These are phyloP conservation scores for Lichtheimia ornata DNA, from an alignment of 371 early-diverging fungal species.

Conservation along the genomic window DNA sequence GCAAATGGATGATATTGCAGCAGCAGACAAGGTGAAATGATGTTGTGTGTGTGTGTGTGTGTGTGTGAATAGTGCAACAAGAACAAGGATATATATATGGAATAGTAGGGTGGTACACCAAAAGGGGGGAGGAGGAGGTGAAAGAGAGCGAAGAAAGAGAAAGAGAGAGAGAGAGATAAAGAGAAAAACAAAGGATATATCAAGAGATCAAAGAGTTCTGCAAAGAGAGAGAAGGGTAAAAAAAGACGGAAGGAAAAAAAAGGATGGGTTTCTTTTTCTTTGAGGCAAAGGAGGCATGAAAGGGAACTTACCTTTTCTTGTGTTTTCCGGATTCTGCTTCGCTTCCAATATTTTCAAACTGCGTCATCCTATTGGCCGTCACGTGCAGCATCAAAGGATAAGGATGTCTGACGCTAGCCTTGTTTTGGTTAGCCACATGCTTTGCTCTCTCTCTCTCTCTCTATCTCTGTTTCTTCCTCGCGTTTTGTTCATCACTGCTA, in stretches of 20 bases:
- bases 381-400: conserved; percentile 4
- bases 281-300: conserved; percentile 5
- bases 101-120: conserved; percentile 2
- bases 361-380: conserved; percentile 7
- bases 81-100: neutral
- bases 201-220: neutral
- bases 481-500: no score
- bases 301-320: conserved; percentile 8
- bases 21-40: no score
- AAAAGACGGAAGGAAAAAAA: conserved; percentile 8
- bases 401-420: neutral
- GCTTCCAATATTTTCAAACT: conserved; percentile 1
- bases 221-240: neutral
- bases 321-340: conserved; percentile 7
- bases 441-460: no score
- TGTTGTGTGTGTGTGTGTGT: conserved; percentile 6
- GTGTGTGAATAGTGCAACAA: neutral
- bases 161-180: neutral
- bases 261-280: conserved; percentile 9
- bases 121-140: neutral
- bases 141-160: conserved; percentile 1
- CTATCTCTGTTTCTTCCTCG: no score
- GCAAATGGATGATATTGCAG: no score
- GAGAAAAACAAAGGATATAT: no score
- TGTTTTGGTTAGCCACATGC: neutral